phyloP scores from a whole-genome alignment of 2,329 filamentous ascomycete genomes.

The Chalaropsis ovoidea region DNA sequence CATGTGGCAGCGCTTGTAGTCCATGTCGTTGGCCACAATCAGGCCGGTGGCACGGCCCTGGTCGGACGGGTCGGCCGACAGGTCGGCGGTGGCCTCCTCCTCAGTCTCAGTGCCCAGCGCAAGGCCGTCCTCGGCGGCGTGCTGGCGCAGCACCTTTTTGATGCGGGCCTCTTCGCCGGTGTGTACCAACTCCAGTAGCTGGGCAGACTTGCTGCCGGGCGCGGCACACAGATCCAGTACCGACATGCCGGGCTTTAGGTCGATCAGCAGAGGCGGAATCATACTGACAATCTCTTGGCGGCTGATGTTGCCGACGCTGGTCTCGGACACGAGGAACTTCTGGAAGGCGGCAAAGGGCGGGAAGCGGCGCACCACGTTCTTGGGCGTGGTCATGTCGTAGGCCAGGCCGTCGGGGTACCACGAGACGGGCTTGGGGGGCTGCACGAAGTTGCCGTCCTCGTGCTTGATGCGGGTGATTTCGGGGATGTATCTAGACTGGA shows the following conservation, averaged over 20 bases:
- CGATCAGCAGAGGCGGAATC: conserved; percentile 92
- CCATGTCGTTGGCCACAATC: conserved; percentile 88
- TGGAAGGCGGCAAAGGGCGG: conserved; percentile 91
- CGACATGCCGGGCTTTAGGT: conserved; percentile 80
- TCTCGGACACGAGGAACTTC: conserved; percentile 95
- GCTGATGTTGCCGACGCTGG: conserved; percentile 92
- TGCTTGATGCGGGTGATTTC: conserved; percentile 76
- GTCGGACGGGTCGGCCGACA: conserved; percentile 55
- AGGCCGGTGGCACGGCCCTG: conserved; percentile 82
- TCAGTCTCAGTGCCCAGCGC: conserved; percentile 41
- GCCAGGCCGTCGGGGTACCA: conserved; percentile 95
- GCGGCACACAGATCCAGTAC: conserved; percentile 94
- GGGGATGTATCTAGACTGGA: conserved; percentile 82
- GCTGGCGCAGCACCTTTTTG: conserved; percentile 55
- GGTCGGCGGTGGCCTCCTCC: conserved; percentile 41
- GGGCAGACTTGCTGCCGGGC: conserved; percentile 91
- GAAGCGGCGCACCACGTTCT: conserved; percentile 89
- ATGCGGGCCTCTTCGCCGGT: conserved; percentile 82
- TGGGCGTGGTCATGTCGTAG: conserved; percentile 97
- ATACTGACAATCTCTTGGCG: conserved; percentile 97
- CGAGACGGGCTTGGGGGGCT: conserved; percentile 67
- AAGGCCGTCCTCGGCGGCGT: conserved; percentile 51
- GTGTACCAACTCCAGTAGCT: conserved; percentile 90
- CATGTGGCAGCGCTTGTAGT: conserved; percentile 96
- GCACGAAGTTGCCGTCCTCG: conserved; percentile 69